A percentile compares a stretch with the other conserved stretches of the same genome.
phyloP scores from a whole-genome alignment of 2,329 filamentous ascomycete genomes.

The Exophiala sideris region DNA sequence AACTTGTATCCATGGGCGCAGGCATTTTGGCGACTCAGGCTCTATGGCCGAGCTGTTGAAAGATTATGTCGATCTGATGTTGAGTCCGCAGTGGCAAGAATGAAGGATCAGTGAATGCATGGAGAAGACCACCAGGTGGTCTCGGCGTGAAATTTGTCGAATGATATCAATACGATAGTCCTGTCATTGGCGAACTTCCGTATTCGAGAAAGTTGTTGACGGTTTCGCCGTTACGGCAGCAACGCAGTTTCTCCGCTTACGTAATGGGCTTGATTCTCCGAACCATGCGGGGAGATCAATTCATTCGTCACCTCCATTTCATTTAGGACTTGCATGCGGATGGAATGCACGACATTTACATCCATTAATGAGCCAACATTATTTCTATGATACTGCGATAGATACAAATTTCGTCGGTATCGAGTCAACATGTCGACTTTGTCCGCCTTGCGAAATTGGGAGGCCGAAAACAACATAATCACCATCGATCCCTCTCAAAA shows the following conservation, averaged over 20 bases:
- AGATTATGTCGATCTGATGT: slow-evolving; percentile 3
- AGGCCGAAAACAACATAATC: slow-evolving; percentile 80
- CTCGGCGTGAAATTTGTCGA: slow-evolving; percentile 17
- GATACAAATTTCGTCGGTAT: not conserved
- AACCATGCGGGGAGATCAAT: too few relatives aligned
- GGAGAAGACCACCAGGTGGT: slow-evolving; percentile 21
- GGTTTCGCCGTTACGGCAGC: slow-evolving; percentile 12
- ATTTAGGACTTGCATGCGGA: too few relatives aligned
- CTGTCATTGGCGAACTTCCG: slow-evolving; percentile 1
- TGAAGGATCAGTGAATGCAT: slow-evolving; percentile 8
- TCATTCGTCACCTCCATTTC: too few relatives aligned
- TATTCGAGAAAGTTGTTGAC: not conserved
- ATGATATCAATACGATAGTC: slow-evolving; percentile 7
- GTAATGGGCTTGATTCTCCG: too few relatives aligned
- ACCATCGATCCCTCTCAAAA: slow-evolving; percentile 84
- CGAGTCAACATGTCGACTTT: slow-evolving; percentile 33
- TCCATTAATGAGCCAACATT: too few relatives aligned
- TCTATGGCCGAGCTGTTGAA: slow-evolving; percentile 18
- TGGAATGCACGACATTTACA: too few relatives aligned
- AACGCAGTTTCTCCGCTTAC: not conserved
- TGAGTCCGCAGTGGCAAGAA: slow-evolving; percentile 5
- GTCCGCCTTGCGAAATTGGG: slow-evolving; percentile 38
- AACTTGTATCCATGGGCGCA: slow-evolving; percentile 76
- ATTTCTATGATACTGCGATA: not conserved
- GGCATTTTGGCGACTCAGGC: slow-evolving; percentile 20